A percentile compares a stretch with the other conserved stretches of the same genome.
Conservation (phyloP, 1,284 basidiomycete species). For the Exobasidium rhododendri region DNA sequence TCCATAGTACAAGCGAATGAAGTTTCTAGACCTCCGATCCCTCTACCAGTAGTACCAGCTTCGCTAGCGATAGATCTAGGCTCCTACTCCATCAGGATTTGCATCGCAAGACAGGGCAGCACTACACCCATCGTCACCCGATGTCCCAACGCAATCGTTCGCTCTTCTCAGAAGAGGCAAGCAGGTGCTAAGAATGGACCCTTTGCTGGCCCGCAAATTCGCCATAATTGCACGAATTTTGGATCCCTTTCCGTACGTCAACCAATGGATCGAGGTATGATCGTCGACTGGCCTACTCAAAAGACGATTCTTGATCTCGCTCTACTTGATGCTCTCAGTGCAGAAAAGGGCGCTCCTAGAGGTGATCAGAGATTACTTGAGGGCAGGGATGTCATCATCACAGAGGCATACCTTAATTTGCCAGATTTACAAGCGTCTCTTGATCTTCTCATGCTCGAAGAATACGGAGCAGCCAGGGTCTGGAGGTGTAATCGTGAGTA, state of each 20-base stretch:
- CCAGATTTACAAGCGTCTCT: slow-evolving; percentile 85
- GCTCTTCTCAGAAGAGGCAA: slow-evolving; percentile 2
- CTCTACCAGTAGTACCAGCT: not conserved
- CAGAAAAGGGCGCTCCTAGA: slow-evolving; percentile 2
- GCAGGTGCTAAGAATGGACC: not conserved
- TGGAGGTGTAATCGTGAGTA: slow-evolving; percentile 58
- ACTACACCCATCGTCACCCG: not conserved
- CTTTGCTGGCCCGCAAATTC: slow-evolving; percentile 34
- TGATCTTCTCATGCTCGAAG: slow-evolving; percentile 91
- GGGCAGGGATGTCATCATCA: slow-evolving; percentile 62
- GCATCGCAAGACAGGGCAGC: not conserved
- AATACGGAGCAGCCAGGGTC: slow-evolving; percentile 85
- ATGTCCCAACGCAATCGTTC: slow-evolving; percentile 21
- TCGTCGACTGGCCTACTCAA: slow-evolving; percentile 50
- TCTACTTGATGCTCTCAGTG: slow-evolving; percentile 20
- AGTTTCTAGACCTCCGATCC: no score
- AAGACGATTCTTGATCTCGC: slow-evolving; percentile 48
- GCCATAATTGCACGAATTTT: slow-evolving; percentile 32
- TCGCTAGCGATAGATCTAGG: slow-evolving; percentile 10
- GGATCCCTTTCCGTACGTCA: slow-evolving; percentile 40
- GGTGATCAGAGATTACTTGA: slow-evolving; percentile 18
- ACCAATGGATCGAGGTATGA: slow-evolving; percentile 42
- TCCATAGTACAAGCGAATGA: no score
- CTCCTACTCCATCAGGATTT: slow-evolving; percentile 2
- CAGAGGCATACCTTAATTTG: slow-evolving; percentile 89